Evolutionary conservation across 2,329 filamentous ascomycete genomes (phyloP), one percentile per base, ranked within the genome.

Genomic region (Aspergillus carbonarius): DNA sequence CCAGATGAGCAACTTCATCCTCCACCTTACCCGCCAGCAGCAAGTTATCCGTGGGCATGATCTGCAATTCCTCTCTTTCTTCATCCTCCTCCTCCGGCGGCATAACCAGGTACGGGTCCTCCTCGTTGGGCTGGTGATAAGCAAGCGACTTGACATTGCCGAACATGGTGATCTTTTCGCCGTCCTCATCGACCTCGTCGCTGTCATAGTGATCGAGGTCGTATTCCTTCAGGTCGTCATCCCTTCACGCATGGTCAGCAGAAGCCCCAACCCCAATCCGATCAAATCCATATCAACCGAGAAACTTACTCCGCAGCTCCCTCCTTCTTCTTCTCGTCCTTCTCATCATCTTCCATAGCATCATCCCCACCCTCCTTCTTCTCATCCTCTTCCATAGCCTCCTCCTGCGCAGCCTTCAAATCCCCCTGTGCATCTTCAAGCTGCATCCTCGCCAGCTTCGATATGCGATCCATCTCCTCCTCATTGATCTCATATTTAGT

Each of bases 151-250:
- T 96, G 72, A 96, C 86, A 72, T 97, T 97, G 71, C 93, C 92
- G 73, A 99, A 98, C 85, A 97, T 96, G 68, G 88, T 89, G 83
- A 95, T 88, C 55, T 88, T 85, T 70, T 91, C 88, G 51, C 81
- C 81, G 18, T 80, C 81, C 60, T 91, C 85, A 30, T 87, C 87
- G 1, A 85, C 83, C 7, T 87, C 85, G 48, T 95, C 90, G 66
- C 95, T 90, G 69, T 99, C 95, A 75, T 99, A 99, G 76, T 96
- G 88, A 64, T 98, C 93, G 55, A 99, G 84, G 72, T 99, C 89
- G 77, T 97, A 99, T 77, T 99, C 92, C 77, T 93, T 95, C 51
- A 99, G 83, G 73, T 96, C 91, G 71, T 96, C 92, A 63, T 89
- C 81, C 57, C 79, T 79, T 56, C 47, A 60, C 54, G 39, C 32